These are phyloP conservation scores for Piloderma croceum DNA, from an alignment of 768 basidiomycete genomes.

Conservation along the genomic window DNA sequence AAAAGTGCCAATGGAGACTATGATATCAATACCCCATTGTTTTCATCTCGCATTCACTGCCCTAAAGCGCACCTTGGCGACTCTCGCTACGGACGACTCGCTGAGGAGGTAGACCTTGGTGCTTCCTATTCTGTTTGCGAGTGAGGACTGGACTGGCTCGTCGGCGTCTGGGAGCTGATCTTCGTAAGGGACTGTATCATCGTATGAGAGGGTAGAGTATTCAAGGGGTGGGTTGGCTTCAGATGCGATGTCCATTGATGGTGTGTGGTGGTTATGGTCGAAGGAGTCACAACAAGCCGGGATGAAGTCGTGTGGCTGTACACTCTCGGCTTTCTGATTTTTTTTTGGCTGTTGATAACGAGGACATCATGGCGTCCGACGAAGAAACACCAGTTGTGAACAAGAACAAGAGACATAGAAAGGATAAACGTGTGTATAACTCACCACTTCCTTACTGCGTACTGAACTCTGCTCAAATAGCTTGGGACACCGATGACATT, in stretches of 20 bases:
- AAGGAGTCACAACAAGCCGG: too few species aligned
- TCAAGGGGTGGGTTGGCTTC: conserved; percentile 29
- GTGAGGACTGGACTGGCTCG: conserved; percentile 29
- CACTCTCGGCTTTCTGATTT: too few species aligned
- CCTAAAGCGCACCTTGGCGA: conserved; percentile 77
- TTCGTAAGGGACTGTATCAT: conserved; percentile 52
- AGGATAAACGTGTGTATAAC: conserved; percentile 81
- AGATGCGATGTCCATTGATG: conserved; percentile 49
- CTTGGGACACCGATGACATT: conserved; percentile 99
- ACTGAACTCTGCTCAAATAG: conserved; percentile 36
- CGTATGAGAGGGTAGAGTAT: conserved; percentile 42
- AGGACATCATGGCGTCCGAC: conserved; percentile 26
- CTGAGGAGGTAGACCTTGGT: conserved; percentile 75
- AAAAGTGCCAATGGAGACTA: conserved; percentile 4
- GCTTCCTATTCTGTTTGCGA: conserved; percentile 65
- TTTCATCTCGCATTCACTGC: too few species aligned
- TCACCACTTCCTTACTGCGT: background rate
- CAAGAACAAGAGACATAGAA: conserved; percentile 87
- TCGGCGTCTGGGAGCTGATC: conserved; percentile 42
- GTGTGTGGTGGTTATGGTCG: too few species aligned
- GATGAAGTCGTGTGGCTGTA: too few species aligned
- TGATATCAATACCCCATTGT: conserved; percentile 13
- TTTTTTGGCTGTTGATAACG: too few species aligned
- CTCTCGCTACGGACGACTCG: conserved; percentile 54
- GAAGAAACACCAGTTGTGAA: conserved; percentile 44